phyloP scores from a whole-genome alignment of 257 asterid species.

The Solanum pinnatisectum region DNA sequence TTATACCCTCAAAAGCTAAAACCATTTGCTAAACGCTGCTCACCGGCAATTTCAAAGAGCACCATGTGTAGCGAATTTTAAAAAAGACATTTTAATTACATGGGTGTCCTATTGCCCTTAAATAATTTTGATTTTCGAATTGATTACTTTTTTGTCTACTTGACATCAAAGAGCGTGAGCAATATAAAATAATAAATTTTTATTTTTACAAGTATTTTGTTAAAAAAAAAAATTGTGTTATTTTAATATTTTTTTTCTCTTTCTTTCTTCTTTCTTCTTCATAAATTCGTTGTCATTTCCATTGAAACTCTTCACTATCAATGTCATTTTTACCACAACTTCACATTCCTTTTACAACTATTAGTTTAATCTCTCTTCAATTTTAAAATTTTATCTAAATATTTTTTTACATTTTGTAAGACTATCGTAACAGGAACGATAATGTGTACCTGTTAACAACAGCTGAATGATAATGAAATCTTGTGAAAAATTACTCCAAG shows the following conservation, averaged over 20 bases:
- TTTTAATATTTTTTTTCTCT: no score
- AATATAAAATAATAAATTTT: no score
- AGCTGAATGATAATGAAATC: no score
- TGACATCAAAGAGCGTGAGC: not conserved
- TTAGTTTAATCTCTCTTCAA: no score
- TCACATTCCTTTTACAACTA: not conserved
- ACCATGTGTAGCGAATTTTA: not conserved
- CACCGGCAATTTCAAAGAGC: not conserved
- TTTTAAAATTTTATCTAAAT: no score
- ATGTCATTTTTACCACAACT: not conserved
- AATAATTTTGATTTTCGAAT: not conserved
- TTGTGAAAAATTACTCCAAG: no score
- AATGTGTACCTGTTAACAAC: no score
- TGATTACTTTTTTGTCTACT: not conserved
- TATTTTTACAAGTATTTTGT: no score
- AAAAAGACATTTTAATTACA: no score
- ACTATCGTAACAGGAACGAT: no score
- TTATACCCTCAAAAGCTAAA: not conserved
- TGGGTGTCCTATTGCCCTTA: not conserved
- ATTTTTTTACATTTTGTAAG: not conserved
- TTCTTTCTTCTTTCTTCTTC: no score
- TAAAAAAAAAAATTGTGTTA: not conserved
- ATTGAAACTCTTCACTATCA: no score
- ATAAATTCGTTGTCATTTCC: not conserved
- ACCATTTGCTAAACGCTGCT: not conserved